Evolutionary conservation across 2,329 filamentous ascomycete species (phyloP).

Genomic region (Fusarium abutilonis): DNA sequence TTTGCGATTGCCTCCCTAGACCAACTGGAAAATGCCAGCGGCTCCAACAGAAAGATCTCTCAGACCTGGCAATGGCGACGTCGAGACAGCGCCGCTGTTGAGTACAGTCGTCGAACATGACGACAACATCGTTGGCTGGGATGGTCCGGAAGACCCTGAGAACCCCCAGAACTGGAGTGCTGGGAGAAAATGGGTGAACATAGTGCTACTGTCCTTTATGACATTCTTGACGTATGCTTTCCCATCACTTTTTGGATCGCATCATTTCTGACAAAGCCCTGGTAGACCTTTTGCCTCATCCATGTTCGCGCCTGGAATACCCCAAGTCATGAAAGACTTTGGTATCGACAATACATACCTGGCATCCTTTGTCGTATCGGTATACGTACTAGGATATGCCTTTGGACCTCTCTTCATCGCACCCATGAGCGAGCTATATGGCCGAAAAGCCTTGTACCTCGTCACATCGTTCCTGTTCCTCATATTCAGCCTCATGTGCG

Average conservation of each 20-base stretch:
- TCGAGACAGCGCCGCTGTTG: no score
- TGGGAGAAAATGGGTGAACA: constrained; percentile 48
- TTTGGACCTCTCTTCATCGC: constrained; percentile 34
- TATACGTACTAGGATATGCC: constrained; percentile 32
- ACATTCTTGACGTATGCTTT: constrained; percentile 53
- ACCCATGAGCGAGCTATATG: constrained; percentile 33
- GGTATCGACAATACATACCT: constrained; percentile 15
- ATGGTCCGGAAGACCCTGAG: constrained; percentile 62
- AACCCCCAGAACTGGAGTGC: constrained; percentile 74
- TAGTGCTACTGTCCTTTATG: constrained; percentile 56
- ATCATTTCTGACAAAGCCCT: no score
- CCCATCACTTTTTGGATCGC: not conserved
- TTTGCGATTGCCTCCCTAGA: no score
- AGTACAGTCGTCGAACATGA: no score
- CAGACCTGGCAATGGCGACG: no score
- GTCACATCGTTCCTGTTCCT: constrained; percentile 17
- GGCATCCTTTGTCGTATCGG: constrained; percentile 26
- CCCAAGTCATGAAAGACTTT: constrained; percentile 26
- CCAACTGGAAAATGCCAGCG: no score
- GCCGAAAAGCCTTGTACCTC: constrained; percentile 29
- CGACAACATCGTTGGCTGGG: constrained; percentile 66
- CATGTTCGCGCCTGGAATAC: constrained; percentile 39
- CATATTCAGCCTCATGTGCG: constrained; percentile 23
- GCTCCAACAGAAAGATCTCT: no score
- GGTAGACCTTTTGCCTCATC: constrained; percentile 24